Base-by-base conservation (phyloP, 2,329 filamentous ascomycete genomes). In the Nemania abortiva region DNA sequence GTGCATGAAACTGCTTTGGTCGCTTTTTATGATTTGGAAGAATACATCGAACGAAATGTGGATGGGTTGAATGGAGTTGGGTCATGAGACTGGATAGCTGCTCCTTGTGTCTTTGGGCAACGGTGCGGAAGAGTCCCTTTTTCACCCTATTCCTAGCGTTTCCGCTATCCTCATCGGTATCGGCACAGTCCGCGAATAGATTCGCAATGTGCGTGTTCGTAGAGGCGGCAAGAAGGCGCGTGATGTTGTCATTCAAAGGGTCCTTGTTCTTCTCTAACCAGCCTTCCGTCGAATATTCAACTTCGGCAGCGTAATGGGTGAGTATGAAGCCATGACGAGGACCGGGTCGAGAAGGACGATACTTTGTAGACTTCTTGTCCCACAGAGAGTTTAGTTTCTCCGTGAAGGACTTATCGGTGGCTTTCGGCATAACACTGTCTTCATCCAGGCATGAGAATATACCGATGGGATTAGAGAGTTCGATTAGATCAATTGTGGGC, bases 201-300 rank as follows among this genome's bases (percentile, higher is more conserved):
- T 87, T 88, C 1, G 94, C 93, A 70, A 98, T 87, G 77, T 99
- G 95, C 71, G 88, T 89, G 78, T 98, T 91, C 1, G 87, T 89
- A 0, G 97, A 99, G 15, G 87, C 86, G 45, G 95, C 93, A 42
- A 99, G 87, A 7, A 99, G 86, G 24, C 94, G 89, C 0, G 97
- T 99, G 70, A 99, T 88, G 71, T 98, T 99, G 85, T 99, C 97
- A 76, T 98, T 98, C 54, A 99, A 82, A 1, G 96, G 97, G 77
- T 99, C 96, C 80, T 99, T 99, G 85, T 99, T 99, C 86, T 98
- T 99, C 81, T 98, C 95, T 39, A 99, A 84, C 96, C 96, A 99
- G 66, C 92, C 92, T 65, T 95, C 90, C 0, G 96, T 99, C 0
- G 92, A 94, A 79, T 99, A 99, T 80, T 99, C 97, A 2, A 99